phyloP scores from a whole-genome alignment of 2,329 filamentous ascomycete species.

The Fusarium sp. region DNA sequence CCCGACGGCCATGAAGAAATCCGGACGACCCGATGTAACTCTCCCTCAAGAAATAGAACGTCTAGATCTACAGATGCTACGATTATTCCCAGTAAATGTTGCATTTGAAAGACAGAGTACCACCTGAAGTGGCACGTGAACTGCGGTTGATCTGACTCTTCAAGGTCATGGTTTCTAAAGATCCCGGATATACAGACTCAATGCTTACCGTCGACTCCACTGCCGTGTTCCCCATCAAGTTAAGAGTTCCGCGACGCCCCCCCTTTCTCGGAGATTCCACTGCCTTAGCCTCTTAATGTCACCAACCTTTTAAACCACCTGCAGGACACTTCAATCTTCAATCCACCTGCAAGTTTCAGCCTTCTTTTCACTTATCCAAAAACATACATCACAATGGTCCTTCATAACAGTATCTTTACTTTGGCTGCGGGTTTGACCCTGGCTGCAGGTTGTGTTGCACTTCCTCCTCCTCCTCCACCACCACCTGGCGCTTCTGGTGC shows the following conservation, averaged over 20 bases:
- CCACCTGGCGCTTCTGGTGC: neutral
- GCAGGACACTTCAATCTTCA: neutral
- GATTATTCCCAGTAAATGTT: neutral
- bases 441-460: conserved; percentile 27
- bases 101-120: neutral
- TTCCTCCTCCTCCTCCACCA: neutral
- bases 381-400: conserved; percentile 30
- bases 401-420: conserved; percentile 19
- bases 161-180: neutral
- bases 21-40: neutral
- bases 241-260: neutral
- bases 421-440: conserved; percentile 28
- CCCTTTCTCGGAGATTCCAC: conserved; percentile 18
- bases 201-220: conserved; percentile 3
- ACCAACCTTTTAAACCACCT: conserved; percentile 1
- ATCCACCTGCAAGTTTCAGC: neutral
- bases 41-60: neutral
- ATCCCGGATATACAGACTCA: neutral
- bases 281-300: neutral
- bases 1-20: neutral
- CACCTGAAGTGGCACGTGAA: neutral
- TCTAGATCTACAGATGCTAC: conserved; percentile 1
- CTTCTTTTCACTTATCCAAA: neutral
- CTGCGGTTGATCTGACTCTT: neutral
- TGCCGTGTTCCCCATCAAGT: conserved; percentile 7